A percentile compares a stretch with the other conserved stretches of the same genome.
Conservation (phyloP, 176 grass and related monocot species). For the Carex kokanica region DNA sequence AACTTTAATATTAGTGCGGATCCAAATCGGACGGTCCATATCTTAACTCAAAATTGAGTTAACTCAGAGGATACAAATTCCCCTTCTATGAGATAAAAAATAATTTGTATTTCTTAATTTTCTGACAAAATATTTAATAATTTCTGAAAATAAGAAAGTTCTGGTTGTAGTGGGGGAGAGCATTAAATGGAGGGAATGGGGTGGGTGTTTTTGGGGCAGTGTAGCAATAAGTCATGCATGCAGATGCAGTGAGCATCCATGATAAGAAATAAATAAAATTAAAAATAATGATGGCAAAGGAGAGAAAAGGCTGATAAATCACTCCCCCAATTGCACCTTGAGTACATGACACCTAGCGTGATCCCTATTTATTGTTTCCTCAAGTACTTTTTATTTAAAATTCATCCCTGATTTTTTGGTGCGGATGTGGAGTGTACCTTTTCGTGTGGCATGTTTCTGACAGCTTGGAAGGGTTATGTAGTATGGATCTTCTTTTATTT, state of each 20-base stretch:
- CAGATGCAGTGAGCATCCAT: neutral
- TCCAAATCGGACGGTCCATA: no score
- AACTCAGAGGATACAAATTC: no score
- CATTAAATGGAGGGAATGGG: slow-evolving; percentile 17
- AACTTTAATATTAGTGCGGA: no score
- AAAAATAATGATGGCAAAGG: neutral
- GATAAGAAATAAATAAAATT: neutral
- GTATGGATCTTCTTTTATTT: neutral
- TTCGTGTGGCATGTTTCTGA: neutral
- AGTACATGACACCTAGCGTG: slow-evolving; percentile 26
- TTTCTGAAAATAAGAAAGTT: no score
- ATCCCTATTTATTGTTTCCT: slow-evolving; percentile 8
- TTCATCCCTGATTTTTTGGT: neutral
- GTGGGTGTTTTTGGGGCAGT: neutral
- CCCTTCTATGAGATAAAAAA: no score
- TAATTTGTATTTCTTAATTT: no score
- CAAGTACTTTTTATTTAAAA: neutral
- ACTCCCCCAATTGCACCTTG: slow-evolving; percentile 7
- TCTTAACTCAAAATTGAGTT: no score
- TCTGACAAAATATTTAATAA: no score
- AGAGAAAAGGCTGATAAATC: slow-evolving; percentile 17
- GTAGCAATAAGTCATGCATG: neutral
- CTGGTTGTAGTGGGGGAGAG: no score
- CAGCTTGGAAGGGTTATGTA: neutral
- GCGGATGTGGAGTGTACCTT: neutral